Base-by-base conservation (phyloP, 352 stramenopile species). In the Globisporangium radiosum region DNA sequence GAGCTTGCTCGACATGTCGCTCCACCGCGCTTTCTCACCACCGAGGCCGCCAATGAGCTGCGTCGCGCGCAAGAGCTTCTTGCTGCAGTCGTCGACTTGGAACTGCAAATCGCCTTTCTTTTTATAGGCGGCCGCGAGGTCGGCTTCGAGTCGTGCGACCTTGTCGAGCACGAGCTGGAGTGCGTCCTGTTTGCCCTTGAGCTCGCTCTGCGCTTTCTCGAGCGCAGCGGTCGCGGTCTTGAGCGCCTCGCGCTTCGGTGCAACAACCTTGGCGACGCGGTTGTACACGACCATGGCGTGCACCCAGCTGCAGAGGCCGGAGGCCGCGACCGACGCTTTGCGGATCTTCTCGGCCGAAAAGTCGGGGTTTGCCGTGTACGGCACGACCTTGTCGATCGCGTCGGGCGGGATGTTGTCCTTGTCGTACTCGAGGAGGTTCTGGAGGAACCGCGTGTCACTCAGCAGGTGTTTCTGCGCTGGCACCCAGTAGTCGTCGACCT, bases 281-380 rank as follows among this genome's bases (percentile, higher is more conserved):
- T 98, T 91, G 73, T 98, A 98, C 17, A 97, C 88, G 1, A 98
- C 92, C 92, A 98, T 98, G 4, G 95, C 95, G 57, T 97, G 93
- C 5, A 98, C 94, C 95, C 95, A 98, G 59, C 76, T 94, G 58
- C 93, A 98, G 4, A 98, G 65, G 7, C 94, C 94, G 0, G 93
- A 96, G 9, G 95, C 94, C n/a, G 95, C 95, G 2, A 97, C 80
- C 1, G 89, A 98, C 0, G 91, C 90, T 63, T 98, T 98, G 15
- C 91, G 92, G 53, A 98, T 97, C 54, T 97, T 96, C 0, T 98
- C 92, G 7, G 94, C 87, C 36, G 86, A 78, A 60, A 98, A 98
- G 56, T 98, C 87, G 0, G 88, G 78, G 50, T 97, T 96, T 39
- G 73, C 73, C 1, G 84, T 59, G 56, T 93, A 97, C 37, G 75